phyloP scores from a whole-genome alignment of 345 rosid species.

The Psidium friedrichsthalianum region DNA sequence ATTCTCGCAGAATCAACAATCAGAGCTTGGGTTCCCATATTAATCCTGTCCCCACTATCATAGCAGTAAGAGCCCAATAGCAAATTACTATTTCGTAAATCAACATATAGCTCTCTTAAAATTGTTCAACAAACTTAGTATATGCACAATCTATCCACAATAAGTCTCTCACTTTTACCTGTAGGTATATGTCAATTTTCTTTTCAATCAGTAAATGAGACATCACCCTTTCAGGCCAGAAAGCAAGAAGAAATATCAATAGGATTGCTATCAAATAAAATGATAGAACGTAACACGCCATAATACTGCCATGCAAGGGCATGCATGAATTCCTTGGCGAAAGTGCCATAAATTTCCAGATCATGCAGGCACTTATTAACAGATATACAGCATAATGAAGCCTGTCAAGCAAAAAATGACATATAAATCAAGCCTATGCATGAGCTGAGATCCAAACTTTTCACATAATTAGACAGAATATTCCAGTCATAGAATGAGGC shows the following conservation, averaged over 20 bases:
- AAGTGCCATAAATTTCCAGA: neutral
- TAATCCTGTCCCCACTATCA: neutral
- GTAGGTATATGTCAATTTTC: neutral
- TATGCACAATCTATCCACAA: neutral
- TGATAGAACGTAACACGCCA: neutral
- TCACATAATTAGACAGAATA: neutral
- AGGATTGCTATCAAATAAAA: neutral
- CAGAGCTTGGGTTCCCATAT: neutral
- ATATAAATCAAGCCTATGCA: neutral
- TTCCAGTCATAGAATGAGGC: neutral
- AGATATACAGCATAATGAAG: neutral
- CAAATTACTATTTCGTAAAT: neutral
- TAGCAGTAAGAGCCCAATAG: neutral
- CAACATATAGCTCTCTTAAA: neutral
- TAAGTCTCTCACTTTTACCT: neutral
- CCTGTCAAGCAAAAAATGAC: neutral
- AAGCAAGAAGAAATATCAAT: neutral
- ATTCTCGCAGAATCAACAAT: neutral
- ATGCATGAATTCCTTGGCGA: neutral
- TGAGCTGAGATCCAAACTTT: neutral
- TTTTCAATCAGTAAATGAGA: neutral
- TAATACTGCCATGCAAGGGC: neutral
- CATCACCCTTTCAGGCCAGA: neutral
- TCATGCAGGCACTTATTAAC: neutral
- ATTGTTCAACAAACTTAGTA: neutral